phyloP scores from a whole-genome alignment of 306 rosid genomes.

The Abrus precatorius region DNA sequence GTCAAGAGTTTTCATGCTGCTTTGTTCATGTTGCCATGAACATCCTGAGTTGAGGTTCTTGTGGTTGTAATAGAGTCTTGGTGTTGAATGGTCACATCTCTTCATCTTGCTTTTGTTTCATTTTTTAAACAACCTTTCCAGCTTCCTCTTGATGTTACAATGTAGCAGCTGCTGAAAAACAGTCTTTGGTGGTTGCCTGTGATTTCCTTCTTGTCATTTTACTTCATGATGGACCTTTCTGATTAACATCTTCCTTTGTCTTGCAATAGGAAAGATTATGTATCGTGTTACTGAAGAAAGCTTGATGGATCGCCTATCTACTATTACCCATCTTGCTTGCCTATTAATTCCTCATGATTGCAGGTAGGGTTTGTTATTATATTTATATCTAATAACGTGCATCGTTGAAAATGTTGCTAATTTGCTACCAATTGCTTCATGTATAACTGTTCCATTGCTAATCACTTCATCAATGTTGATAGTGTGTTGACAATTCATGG shows the following conservation, averaged over 20 bases:
- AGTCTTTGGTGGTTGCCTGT: neutral
- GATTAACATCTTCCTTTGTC: conserved; percentile 13
- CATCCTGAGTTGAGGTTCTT: conserved; percentile 46
- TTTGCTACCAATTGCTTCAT: conserved; percentile 6
- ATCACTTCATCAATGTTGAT: conserved; percentile 37
- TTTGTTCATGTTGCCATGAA: conserved; percentile 19
- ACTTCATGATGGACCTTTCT: conserved; percentile 22
- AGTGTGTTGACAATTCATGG: conserved; percentile 94
- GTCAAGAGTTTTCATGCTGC: conserved; percentile 6
- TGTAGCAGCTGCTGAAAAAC: neutral
- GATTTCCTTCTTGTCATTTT: neutral
- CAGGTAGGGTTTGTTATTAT: conserved; percentile 58
- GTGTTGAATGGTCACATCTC: conserved; percentile 1
- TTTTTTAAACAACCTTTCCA: neutral
- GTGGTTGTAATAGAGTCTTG: conserved; percentile 8
- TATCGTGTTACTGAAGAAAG: conserved; percentile 86
- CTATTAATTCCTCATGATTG: conserved; percentile 64
- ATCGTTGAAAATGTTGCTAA: conserved; percentile 15
- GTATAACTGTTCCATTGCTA: conserved; percentile 16
- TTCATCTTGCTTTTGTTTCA: conserved; percentile 18
- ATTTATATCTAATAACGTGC: neutral
- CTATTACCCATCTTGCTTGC: conserved; percentile 73
- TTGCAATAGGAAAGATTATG: conserved; percentile 61
- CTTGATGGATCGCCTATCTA: conserved; percentile 80
- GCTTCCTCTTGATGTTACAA: conserved; percentile 26